Percentiles rank a stretch among this genome's conserved stretches.
Conservation (phyloP, 768 basidiomycete genomes). For the Mrakia blollopis region DNA sequence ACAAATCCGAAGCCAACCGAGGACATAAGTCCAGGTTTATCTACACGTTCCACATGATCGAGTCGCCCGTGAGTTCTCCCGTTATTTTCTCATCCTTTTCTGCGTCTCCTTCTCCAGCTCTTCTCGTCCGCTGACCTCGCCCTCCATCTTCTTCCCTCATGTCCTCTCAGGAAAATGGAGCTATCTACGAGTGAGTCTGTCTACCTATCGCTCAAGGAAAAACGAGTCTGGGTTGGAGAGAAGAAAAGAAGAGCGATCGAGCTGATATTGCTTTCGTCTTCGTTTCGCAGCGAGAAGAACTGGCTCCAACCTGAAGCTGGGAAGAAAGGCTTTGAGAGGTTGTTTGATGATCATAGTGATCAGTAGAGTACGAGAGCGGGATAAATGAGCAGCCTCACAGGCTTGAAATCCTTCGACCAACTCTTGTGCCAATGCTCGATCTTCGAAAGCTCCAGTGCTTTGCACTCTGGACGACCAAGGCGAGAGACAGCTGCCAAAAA, state of each 20-base stretch:
- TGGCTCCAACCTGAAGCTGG: conserved; percentile 75
- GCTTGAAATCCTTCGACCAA: no score
- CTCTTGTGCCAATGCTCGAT: no score
- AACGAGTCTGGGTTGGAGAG: no score
- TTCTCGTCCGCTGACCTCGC: background rate
- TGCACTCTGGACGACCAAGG: no score
- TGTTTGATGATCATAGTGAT: background rate
- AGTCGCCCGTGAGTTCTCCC: conserved; percentile 52
- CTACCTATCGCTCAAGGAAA: background rate
- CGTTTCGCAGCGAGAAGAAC: background rate
- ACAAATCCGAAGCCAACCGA: conserved; percentile 83
- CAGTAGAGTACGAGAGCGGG: no score
- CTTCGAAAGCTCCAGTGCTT: no score
- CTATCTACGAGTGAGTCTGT: conserved; percentile 54
- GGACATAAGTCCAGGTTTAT: conserved; percentile 72
- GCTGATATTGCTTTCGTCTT: conserved; percentile 52
- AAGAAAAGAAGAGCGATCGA: conserved; percentile 54
- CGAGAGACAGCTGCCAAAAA: no score
- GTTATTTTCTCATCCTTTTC: background rate
- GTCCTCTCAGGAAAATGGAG: conserved; percentile 35
- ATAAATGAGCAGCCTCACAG: no score
- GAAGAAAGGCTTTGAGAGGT: conserved; percentile 37
- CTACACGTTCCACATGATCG: conserved; percentile 81
- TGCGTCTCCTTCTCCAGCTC: no score
- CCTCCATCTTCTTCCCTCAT: no score